Percentiles rank a stretch among this genome's conserved stretches.
These are phyloP conservation scores for Ceratocystis ficicola DNA, from an alignment of 2,329 filamentous ascomycete species.

Conservation along the genomic window DNA sequence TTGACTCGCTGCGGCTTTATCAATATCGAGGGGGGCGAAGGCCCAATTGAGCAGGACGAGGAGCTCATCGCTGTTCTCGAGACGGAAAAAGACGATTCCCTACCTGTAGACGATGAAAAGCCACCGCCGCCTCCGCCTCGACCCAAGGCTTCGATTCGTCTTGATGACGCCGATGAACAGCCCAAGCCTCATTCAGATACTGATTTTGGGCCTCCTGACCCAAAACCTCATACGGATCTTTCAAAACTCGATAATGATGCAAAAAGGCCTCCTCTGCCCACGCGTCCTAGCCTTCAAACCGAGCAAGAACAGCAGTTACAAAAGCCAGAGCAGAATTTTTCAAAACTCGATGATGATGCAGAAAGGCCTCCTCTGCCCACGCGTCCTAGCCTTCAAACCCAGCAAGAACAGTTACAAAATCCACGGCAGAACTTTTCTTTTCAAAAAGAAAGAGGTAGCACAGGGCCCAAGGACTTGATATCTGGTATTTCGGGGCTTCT, in stretches of 20 bases:
- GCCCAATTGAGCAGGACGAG: constrained; percentile 40
- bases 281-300: not conserved
- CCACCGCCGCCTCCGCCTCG: constrained; percentile 17
- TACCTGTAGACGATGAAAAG: not conserved
- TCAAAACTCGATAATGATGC: not conserved
- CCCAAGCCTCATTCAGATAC: constrained; percentile 13
- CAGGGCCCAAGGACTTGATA: not conserved
- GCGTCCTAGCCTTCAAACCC: not conserved
- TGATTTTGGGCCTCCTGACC: constrained; percentile 6
- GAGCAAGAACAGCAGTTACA: not conserved
- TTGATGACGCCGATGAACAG: not conserved
- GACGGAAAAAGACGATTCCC: not conserved
- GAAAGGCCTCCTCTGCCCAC: not conserved
- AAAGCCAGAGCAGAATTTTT: not conserved
- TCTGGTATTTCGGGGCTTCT: not conserved
- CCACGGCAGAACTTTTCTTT: not conserved
- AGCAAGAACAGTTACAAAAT: not conserved
- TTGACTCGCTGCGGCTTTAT: constrained; percentile 41
- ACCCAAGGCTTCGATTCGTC: not conserved
- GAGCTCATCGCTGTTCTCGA: constrained; percentile 26
- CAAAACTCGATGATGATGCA: not conserved
- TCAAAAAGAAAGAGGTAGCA: not conserved
- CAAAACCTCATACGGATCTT: not conserved
- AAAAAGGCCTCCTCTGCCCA: not conserved
- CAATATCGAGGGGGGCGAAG: constrained; percentile 34